Conservation (phyloP, 805 yeast genomes). For the Candida xyloterini region DNA sequence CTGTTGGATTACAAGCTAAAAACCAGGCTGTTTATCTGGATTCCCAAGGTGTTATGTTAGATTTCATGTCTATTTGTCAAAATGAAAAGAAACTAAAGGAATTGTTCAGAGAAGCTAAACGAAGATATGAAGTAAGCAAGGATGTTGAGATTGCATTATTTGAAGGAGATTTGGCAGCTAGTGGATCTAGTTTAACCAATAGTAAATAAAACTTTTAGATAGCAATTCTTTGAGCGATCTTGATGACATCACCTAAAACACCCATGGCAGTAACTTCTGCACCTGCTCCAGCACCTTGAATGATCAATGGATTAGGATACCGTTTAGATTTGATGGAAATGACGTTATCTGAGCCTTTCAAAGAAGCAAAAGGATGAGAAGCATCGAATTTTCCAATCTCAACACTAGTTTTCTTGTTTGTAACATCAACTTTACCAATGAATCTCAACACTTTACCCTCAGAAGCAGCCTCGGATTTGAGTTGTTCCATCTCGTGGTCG, state of each 20-base stretch:
- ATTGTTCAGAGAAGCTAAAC: slow-evolving; percentile 59
- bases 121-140: slow-evolving; percentile 39
- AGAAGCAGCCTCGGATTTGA: slow-evolving; percentile 76
- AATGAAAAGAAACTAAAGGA: slow-evolving; percentile 45
- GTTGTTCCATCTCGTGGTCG: slow-evolving; percentile 73
- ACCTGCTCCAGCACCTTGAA: slow-evolving; percentile 98
- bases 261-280: slow-evolving; percentile 71
- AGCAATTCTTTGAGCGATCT: slow-evolving; percentile 83
- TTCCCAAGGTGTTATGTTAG: slow-evolving; percentile 71
- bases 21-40: slow-evolving; percentile 44
- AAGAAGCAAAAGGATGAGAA: slow-evolving; percentile 93
- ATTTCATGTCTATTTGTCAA: slow-evolving; percentile 61
- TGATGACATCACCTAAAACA: slow-evolving; percentile 89
- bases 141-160: slow-evolving; percentile 28
- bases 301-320: slow-evolving; percentile 86
- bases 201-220: background rate
- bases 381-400: slow-evolving; percentile 84
- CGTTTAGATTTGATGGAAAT: slow-evolving; percentile 89
- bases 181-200: slow-evolving; percentile 1
- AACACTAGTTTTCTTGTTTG: slow-evolving; percentile 67
- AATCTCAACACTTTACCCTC: slow-evolving; percentile 88
- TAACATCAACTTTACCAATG: slow-evolving; percentile 86
- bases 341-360: slow-evolving; percentile 95
- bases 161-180: slow-evolving; percentile 11
- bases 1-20: slow-evolving; percentile 28